Evolutionary conservation across 2,329 filamentous ascomycete species (phyloP), one percentile per base, ranked within the genome.

Genomic region (Ophidiomyces ophidiicola): DNA sequence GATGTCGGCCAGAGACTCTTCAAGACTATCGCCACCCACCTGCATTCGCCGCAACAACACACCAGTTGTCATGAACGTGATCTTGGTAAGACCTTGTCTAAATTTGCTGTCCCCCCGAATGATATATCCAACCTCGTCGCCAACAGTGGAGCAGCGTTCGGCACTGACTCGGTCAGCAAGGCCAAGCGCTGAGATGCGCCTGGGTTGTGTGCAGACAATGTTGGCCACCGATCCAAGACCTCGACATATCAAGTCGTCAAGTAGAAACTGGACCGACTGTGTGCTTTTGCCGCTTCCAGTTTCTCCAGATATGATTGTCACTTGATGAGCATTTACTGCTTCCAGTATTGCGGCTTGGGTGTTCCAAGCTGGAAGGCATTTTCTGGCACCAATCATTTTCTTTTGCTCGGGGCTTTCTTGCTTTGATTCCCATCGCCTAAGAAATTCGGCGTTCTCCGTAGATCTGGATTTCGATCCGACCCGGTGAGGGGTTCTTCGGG

Each of bases 241-340:
- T 32, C 74, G 71, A 45, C 73, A 70, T 50, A 94, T 93, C 46
- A 96, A 67, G 50, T 96, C 84, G 52, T 98, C 90, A 1, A 98
- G 69, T 30, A 98, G 72, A 59, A 96, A 98, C 58, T 98, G 90
- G 23, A 96, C 85, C 2, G 85, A 90, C 58, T 98, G 90, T 0
- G 90, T 96, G 34, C 84, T 94, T 61, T 98, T 98, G 54, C 90
- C 90, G 12, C 85, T 94, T 38, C 90, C 90, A 3, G 90, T 98
- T 62, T 96, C 90, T 49, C 90, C 90, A 30, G 87, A 92, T 50
- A 98, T 90, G 52, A 98, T 94, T 1, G 85, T 94, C 36, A 98
- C 86, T 58, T 94, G 80, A 53, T 88, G 77, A 3, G 70, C 66
- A 29, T 71, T 71, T 34, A 98, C 82, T 0, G 82, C 81, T 14